Conservation (phyloP, 805 yeast genomes). For the Kazachstania kunashirensis region DNA sequence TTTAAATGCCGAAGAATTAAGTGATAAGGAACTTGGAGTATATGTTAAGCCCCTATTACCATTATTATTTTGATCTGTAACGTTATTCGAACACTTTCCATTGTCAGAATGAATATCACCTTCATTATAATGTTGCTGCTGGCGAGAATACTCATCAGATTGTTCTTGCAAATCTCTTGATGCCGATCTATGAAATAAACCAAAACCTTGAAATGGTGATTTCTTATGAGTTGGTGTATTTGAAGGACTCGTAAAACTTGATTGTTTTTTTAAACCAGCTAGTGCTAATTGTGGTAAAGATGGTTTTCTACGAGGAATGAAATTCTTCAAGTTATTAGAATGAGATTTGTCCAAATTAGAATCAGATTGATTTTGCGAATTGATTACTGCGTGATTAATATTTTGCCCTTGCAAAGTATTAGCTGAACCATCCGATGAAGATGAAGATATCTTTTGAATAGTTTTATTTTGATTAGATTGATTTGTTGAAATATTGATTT, state of each 20-base stretch:
- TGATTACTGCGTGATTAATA: too few relatives aligned
- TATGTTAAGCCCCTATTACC: background rate
- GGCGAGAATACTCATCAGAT: background rate
- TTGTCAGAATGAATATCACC: background rate
- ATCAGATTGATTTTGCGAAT: too few relatives aligned
- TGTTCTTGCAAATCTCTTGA: constrained; percentile 15
- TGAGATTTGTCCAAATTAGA: background rate
- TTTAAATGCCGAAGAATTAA: constrained; percentile 28
- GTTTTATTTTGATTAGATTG: too few relatives aligned
- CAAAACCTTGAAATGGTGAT: constrained; percentile 28
- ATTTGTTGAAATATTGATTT: too few relatives aligned
- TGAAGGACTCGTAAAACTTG: constrained; percentile 13
- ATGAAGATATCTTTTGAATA: too few relatives aligned
- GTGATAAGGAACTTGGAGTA: constrained; percentile 26
- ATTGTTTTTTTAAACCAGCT: constrained; percentile 19
- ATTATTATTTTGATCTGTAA: background rate
- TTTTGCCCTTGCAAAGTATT: background rate
- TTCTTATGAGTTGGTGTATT: constrained; percentile 20
- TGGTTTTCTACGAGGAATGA: constrained; percentile 19
- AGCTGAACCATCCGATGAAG: background rate
- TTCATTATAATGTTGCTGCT: background rate
- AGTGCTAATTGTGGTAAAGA: constrained; percentile 27
- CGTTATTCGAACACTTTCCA: background rate
- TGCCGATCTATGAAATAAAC: constrained; percentile 24
- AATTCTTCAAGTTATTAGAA: constrained; percentile 7